A percentile compares a stretch with the other conserved stretches of the same genome.
Conservation (phyloP, 1,139 yeast genomes). For the Pichia sp. region DNA sequence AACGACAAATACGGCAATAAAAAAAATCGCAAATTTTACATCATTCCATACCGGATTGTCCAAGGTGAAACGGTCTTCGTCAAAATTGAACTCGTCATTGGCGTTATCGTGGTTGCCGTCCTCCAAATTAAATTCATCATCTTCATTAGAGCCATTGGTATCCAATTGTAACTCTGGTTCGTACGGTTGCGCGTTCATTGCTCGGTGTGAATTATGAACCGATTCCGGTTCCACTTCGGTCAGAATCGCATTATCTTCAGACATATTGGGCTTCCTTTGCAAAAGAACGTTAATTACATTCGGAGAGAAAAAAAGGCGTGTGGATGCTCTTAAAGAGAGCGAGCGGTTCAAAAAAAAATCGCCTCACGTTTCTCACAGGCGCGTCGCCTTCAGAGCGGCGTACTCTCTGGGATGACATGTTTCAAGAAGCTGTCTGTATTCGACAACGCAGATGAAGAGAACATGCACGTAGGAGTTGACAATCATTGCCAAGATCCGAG, state of each 20-base stretch:
- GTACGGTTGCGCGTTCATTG: constrained; percentile 10
- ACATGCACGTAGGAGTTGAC: constrained; percentile 80
- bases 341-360: no score
- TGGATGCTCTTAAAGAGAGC: no score
- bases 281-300: no score
- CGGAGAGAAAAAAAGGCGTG: no score
- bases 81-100: constrained; percentile 2
- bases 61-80: constrained; percentile 55
- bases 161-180: constrained; percentile 5
- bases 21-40: constrained; percentile 62
- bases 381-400: no score
- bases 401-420: no score
- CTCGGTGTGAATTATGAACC: neutral
- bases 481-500: constrained; percentile 64
- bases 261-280: no score
- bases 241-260: neutral
- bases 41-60: constrained; percentile 66
- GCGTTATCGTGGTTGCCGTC: neutral
- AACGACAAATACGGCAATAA: constrained; percentile 58
- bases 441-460: constrained; percentile 62
- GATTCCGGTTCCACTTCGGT: neutral
- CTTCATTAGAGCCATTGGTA: neutral
- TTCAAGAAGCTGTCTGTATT: neutral
- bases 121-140: constrained; percentile 1
- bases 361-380: no score